Percentiles rank a stretch among this genome's conserved stretches.
Conservation (phyloP, 2,329 filamentous ascomycete genomes). For the Aspergillus novofumigatus region DNA sequence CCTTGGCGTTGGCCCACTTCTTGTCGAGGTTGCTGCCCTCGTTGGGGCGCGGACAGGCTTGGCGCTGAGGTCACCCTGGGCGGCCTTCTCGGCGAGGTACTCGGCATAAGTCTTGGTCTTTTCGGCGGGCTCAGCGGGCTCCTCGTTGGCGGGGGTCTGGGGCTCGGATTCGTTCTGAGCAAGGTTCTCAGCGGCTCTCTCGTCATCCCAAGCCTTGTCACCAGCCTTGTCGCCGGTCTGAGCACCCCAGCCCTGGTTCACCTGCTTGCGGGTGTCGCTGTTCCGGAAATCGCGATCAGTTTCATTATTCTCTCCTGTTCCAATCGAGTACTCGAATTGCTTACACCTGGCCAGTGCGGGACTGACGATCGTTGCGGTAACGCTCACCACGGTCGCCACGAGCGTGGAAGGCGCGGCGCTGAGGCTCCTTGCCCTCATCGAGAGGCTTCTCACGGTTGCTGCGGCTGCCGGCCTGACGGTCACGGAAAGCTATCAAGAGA, state of each 20-base stretch:
- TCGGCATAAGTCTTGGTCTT: slow-evolving; percentile 87
- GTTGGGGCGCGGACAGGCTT: slow-evolving; percentile 83
- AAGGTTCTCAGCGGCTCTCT: slow-evolving; percentile 85
- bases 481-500: slow-evolving; percentile 69
- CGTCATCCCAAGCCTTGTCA: slow-evolving; percentile 80
- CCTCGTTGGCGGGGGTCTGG: slow-evolving; percentile 47
- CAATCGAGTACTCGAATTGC: slow-evolving; percentile 21
- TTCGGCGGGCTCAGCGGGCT: slow-evolving; percentile 63
- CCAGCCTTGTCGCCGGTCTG: slow-evolving; percentile 79
- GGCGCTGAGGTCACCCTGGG: slow-evolving; percentile 62
- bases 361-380: slow-evolving; percentile 59
- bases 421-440: slow-evolving; percentile 57
- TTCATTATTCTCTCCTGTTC: slow-evolving; percentile 12
- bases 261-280: slow-evolving; percentile 45
- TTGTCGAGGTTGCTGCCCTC: slow-evolving; percentile 83
- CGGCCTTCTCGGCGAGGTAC: slow-evolving; percentile 73
- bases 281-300: slow-evolving; percentile 17
- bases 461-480: slow-evolving; percentile 74
- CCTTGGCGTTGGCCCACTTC: slow-evolving; percentile 88
- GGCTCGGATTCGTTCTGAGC: slow-evolving; percentile 75
- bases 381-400: slow-evolving; percentile 58
- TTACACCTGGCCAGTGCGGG: slow-evolving; percentile 58
- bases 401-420: slow-evolving; percentile 49
- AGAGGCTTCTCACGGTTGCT: slow-evolving; percentile 78
- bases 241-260: slow-evolving; percentile 84